Evolutionary conservation across 345 rosid species (phyloP).

Genomic region (Erysimum cheiranthoides): DNA sequence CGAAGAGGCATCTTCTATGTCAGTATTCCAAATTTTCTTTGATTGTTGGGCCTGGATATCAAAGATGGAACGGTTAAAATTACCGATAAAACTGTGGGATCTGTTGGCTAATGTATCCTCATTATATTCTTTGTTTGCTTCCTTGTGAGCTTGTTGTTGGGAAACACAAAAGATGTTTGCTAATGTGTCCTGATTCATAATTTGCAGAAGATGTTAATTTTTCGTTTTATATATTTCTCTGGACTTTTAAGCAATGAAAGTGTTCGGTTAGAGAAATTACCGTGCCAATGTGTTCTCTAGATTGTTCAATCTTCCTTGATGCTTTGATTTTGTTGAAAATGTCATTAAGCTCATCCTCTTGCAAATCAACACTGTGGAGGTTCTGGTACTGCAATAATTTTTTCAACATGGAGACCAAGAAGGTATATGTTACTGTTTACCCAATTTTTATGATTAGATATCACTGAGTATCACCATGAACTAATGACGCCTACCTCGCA

Average conservation of each 20-base stretch:
- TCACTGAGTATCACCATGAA: neutral
- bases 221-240: neutral
- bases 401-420: constrained; percentile 22
- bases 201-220: constrained; percentile 5
- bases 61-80: constrained; percentile 52
- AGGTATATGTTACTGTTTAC: neutral
- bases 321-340: constrained; percentile 41
- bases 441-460: neutral
- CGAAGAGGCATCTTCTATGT: constrained; percentile 42
- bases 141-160: constrained; percentile 38
- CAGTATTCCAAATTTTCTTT: constrained; percentile 30
- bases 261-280: constrained; percentile 46
- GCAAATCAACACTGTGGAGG: constrained; percentile 53
- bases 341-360: constrained; percentile 37
- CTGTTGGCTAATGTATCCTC: constrained; percentile 40
- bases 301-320: constrained; percentile 35
- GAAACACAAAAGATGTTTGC: constrained; percentile 28
- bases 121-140: constrained; percentile 37
- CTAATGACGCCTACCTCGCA: constrained; percentile 36
- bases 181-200: constrained; percentile 49
- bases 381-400: constrained; percentile 53
- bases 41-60: constrained; percentile 47
- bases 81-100: constrained; percentile 46
- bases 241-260: neutral
- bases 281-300: constrained; percentile 43